Percentiles rank a stretch among this genome's conserved stretches.
Evolutionary conservation across 371 early-diverging fungal genomes (phyloP).

Genomic region (Apophysomyces variabilis): DNA sequence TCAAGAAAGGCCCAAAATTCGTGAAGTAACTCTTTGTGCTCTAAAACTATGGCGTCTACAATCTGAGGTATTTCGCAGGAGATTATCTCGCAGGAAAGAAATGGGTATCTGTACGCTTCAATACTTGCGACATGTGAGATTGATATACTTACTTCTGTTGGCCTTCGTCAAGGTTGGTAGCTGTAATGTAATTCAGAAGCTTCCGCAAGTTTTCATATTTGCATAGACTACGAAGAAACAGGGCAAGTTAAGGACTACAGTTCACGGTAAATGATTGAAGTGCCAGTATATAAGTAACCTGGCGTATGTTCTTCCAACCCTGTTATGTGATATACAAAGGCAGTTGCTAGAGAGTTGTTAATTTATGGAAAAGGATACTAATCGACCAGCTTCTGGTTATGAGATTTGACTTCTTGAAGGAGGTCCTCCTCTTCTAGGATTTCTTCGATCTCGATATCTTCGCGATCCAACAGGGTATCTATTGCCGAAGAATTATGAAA

Average conservation of each 20-base stretch:
- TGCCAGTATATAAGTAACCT: background rate
- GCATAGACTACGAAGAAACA: slow-evolving; percentile 50
- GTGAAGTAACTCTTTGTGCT: slow-evolving; percentile 69
- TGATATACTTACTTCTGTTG: slow-evolving; percentile 65
- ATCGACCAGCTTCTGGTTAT: slow-evolving; percentile 76
- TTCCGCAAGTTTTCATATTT: slow-evolving; percentile 63
- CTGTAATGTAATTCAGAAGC: slow-evolving; percentile 66
- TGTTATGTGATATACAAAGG: background rate
- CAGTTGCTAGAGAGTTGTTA: background rate
- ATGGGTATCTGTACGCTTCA: slow-evolving; percentile 66
- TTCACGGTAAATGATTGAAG: background rate
- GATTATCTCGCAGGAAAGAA: slow-evolving; percentile 83
- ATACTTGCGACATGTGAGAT: slow-evolving; percentile 9
- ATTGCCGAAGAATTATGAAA: slow-evolving; percentile 72
- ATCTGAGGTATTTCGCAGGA: slow-evolving; percentile 85
- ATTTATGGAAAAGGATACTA: slow-evolving; percentile 55
- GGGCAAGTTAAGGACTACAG: slow-evolving; percentile 14
- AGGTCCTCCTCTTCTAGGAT: slow-evolving; percentile 82
- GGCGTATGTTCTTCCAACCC: background rate
- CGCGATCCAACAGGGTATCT: slow-evolving; percentile 77
- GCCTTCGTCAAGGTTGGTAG: slow-evolving; percentile 67
- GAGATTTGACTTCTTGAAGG: slow-evolving; percentile 83
- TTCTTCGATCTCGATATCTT: slow-evolving; percentile 74
- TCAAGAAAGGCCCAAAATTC: slow-evolving; percentile 84
- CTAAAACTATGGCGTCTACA: slow-evolving; percentile 70